Evolutionary conservation across 306 rosid species (phyloP).

Genomic region (Rubus parviflorus): DNA sequence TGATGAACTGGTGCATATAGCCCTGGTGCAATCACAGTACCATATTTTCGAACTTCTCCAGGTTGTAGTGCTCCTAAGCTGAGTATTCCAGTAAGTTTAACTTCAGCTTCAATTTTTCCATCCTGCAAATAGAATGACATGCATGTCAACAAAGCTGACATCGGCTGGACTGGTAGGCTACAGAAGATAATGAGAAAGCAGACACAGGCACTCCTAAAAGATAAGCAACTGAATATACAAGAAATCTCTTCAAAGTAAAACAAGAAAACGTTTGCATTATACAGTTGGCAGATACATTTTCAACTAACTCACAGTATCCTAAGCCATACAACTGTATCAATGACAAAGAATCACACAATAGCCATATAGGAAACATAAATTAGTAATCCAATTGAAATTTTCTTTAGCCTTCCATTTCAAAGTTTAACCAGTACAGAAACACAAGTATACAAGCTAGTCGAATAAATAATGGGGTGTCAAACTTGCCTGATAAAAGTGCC

Average conservation of each 20-base stretch:
- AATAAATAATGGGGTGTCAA: slow-evolving; percentile 15
- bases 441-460: slow-evolving; percentile 9
- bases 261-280: neutral
- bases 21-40: slow-evolving; percentile 87
- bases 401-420: slow-evolving; percentile 1
- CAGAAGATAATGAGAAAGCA: neutral
- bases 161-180: neutral
- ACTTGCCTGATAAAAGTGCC: slow-evolving; percentile 93
- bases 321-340: neutral
- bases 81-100: slow-evolving; percentile 78
- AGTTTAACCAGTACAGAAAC: slow-evolving; percentile 2
- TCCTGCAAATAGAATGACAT: slow-evolving; percentile 51
- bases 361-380: neutral
- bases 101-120: slow-evolving; percentile 92
- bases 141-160: slow-evolving; percentile 23
- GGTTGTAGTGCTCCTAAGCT: slow-evolving; percentile 90
- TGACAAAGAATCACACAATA: neutral
- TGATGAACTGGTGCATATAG: slow-evolving; percentile 85
- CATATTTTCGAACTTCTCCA: slow-evolving; percentile 83
- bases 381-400: neutral
- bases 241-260: neutral
- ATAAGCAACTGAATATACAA: neutral
- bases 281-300: neutral
- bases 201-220: neutral
- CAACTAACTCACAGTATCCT: neutral